Evolutionary conservation across 1,139 yeast genomes (phyloP).

Genomic region (Kodamaea sp.): DNA sequence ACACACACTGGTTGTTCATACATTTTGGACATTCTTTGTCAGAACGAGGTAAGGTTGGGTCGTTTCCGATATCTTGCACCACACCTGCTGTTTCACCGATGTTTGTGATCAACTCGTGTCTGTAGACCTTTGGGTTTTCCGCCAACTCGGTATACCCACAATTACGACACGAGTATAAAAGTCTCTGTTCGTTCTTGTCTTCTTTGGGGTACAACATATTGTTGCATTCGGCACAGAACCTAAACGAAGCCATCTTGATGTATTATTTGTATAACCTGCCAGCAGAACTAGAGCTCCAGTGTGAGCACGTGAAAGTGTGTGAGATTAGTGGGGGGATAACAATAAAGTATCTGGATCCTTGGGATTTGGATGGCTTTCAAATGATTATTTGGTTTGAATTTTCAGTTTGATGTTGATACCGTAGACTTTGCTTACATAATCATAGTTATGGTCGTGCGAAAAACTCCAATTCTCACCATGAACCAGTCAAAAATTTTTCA

Average conservation of each 20-base stretch:
- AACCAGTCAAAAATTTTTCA: constrained; percentile 22
- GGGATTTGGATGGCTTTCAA: no score
- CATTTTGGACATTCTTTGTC: constrained; percentile 93
- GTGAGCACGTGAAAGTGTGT: no score
- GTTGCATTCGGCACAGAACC: constrained; percentile 94
- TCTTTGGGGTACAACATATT: constrained; percentile 99
- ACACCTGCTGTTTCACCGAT: constrained; percentile 97
- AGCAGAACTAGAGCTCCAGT: no score
- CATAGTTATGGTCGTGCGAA: not conserved
- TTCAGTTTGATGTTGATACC: not conserved
- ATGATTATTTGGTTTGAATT: not conserved
- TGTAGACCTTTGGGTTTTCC: constrained; percentile 81
- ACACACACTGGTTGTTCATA: constrained; percentile 85
- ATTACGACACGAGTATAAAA: constrained; percentile 91
- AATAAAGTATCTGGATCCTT: no score
- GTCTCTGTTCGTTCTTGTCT: constrained; percentile 71
- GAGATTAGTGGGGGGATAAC: no score
- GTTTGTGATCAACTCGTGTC: constrained; percentile 89
- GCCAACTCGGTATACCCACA: constrained; percentile 94
- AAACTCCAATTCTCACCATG: not conserved
- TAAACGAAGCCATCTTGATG: constrained; percentile 80
- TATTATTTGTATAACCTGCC: not conserved
- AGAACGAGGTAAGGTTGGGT: constrained; percentile 94
- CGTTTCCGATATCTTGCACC: constrained; percentile 92
- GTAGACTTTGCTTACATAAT: not conserved